Base-by-base conservation (phyloP, 805 yeast genomes). In the Isabelozyma rhagii region DNA sequence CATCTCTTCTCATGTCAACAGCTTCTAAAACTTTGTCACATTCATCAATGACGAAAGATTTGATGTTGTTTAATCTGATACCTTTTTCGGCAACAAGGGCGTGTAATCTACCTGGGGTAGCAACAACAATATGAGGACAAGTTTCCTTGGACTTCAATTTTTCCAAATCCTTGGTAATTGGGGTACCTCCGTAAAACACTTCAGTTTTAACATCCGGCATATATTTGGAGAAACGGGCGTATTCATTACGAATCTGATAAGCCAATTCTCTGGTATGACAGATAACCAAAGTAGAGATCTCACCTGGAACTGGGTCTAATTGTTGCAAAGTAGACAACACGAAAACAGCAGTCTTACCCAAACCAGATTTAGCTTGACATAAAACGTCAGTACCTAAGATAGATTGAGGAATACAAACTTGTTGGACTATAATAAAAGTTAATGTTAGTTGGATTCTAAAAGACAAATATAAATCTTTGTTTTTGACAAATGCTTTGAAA, bases 241-340 rank as follows among this genome's bases (percentile, higher is more conserved):
- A 93, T 78, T 93, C 99, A 71, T 94, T 93, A 74, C 91, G 88
- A 72, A 93, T 94, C 78, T 93, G 99, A 77, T 91, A 93, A 38
- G 99, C 99, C 77, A 93, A 81, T 78, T 93, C 99, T 80, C 99
- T 90, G 54, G 99, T 96, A 77, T 94, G 97, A 78, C 98, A 94
- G 60, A 93, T 84, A 44, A 93, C 98, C 64, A 94, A 79, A 49
- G 96, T 93, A 48, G 97, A 83, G 56, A 94, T 87, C 74, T 93
- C 98, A 65, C 98, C 99, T 53, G 96, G 90, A 59, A 93, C 90
- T 43, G 99, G 98, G 66, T 94, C 98, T 65, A 93, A 80, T 77
- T 93, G 97, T 75, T 93, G 98, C 67, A 93, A 81, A 54, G 99
- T 93, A 25, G 97, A 89, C 63, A 93, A 80, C 52, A 93, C 98